Base-by-base conservation (phyloP, 73 alveolate species). In the Effrenium voratum region DNA sequence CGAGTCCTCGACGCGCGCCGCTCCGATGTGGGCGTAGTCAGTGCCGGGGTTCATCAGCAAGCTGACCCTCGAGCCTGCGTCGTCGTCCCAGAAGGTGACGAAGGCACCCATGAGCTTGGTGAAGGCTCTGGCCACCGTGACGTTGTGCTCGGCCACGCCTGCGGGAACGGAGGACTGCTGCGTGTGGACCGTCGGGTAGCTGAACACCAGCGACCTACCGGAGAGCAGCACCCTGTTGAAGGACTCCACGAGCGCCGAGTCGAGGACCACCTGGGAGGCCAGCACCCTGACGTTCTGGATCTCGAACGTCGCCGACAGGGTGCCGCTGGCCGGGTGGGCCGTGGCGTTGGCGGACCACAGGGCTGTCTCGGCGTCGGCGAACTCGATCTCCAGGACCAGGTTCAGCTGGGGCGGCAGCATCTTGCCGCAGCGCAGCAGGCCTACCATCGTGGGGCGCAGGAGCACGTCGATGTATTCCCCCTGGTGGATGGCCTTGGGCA, bases 141-240 rank as follows among this genome's bases (percentile, higher is more conserved):
- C 32, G 76, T 19, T 28, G 41, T 60, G 73, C 5, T 36, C 28
- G 73, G 73, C 28, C 36, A 36, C 73, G 28, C 38, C 73, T 30
- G 36, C 73, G 36, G 73, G 73, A 22, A 60, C 28, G 38, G 73
- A 60, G 34, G 73, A 60, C 73, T 22, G 38, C 34, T 60, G 73
- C 36, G 73, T 60, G 73, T 60, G 73, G 38, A 60, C 28, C 5
- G 73, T 3, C 38, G 73, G 73, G 73, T 22, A 60, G 73, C 73
- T 60, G 73, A 60, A 60, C 73, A 60, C 73, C 73, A 60, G 28
- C 38, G 73, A 60, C n/a, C 73, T 60, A 36, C 73, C 73, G 73
- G 73, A 60, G 5, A 60, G 73, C 73, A 60, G 13, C 36, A 60
- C 73, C 36, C 73, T 30, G 73, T 36, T 30, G 73, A 60, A 60